Percentiles rank a stretch among this genome's conserved stretches.
Conservation (phyloP, 352 stramenopile species). For the Pilasporangium apinafurcum region DNA sequence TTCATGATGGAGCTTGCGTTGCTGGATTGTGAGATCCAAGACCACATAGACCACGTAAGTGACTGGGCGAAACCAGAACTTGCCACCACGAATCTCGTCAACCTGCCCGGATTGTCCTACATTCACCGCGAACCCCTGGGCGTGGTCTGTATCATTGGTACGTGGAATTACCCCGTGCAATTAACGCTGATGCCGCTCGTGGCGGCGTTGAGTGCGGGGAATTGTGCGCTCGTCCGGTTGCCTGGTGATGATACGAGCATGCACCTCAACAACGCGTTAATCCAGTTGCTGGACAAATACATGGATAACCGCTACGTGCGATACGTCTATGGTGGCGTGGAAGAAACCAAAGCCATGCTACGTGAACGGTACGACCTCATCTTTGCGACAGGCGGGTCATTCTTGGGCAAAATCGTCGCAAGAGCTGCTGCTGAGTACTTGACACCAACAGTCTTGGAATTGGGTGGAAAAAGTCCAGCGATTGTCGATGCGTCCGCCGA, state of each 20-base stretch:
- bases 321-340: slow-evolving; percentile 78
- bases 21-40: slow-evolving; percentile 61
- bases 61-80: slow-evolving; percentile 52
- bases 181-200: slow-evolving; percentile 75
- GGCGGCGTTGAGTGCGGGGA: slow-evolving; percentile 84
- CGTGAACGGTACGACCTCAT: slow-evolving; percentile 80
- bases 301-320: slow-evolving; percentile 71
- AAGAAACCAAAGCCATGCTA: slow-evolving; percentile 78
- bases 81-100: slow-evolving; percentile 42
- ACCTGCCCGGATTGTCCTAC: slow-evolving; percentile 54
- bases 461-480: slow-evolving; percentile 92
- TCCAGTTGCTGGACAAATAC: slow-evolving; percentile 63
- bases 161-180: slow-evolving; percentile 91
- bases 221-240: slow-evolving; percentile 90
- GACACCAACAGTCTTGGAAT: slow-evolving; percentile 94
- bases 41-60: slow-evolving; percentile 69
- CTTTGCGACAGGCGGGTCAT: slow-evolving; percentile 68
- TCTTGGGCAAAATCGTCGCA: slow-evolving; percentile 88
- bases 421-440: slow-evolving; percentile 88
- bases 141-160: slow-evolving; percentile 86
- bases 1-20: slow-evolving; percentile 43
- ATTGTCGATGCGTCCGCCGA: slow-evolving; percentile 72
- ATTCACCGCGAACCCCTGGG: slow-evolving; percentile 69
- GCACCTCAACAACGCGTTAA: slow-evolving; percentile 47
- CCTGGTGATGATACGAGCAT: slow-evolving; percentile 82